A percentile compares a stretch with the other conserved stretches of the same genome.
phyloP scores from a whole-genome alignment of 352 stramenopile species.

The Hyphochytrium catenoides region DNA sequence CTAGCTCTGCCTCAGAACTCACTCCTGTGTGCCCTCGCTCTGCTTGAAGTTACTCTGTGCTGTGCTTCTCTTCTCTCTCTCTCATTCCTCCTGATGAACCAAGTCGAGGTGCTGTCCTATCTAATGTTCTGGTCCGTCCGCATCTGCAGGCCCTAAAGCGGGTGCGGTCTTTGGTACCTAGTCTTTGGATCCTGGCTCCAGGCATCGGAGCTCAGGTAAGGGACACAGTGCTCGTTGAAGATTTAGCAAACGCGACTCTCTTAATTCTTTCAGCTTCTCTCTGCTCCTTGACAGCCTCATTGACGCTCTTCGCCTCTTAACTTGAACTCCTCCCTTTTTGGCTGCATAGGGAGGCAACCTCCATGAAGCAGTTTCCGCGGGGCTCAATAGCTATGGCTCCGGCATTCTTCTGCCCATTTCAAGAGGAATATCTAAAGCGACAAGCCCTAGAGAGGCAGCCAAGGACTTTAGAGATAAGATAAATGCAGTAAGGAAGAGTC shows the following conservation, averaged over 20 bases:
- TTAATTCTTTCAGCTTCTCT: no score
- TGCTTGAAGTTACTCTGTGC: conserved; percentile 6
- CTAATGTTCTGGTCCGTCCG: no score
- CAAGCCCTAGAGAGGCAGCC: conserved; percentile 63
- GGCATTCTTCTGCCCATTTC: conserved; percentile 90
- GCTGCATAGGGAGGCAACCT: conserved; percentile 65
- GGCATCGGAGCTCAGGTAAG: conserved; percentile 81
- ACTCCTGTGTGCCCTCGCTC: no score
- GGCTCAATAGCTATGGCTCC: conserved; percentile 53
- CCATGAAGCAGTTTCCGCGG: conserved; percentile 52
- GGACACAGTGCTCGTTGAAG: conserved; percentile 12
- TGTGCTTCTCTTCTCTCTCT: no score
- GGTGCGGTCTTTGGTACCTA: conserved; percentile 49
- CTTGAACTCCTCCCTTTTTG: no score
- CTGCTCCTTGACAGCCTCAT: no score
- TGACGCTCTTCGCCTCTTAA: no score
- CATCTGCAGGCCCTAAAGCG: conserved; percentile 65
- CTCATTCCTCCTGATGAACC: no score
- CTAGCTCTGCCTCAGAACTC: no score
- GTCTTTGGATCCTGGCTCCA: conserved; percentile 90
- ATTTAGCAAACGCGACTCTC: no score
- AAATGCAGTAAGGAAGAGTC: conserved; percentile 54
- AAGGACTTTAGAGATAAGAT: conserved; percentile 74
- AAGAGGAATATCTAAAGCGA: conserved; percentile 77
- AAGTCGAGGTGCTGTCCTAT: no score